These are phyloP conservation scores for Daldinia grandis DNA, from an alignment of 495 filamentous ascomycete genomes.

Conservation along the genomic window DNA sequence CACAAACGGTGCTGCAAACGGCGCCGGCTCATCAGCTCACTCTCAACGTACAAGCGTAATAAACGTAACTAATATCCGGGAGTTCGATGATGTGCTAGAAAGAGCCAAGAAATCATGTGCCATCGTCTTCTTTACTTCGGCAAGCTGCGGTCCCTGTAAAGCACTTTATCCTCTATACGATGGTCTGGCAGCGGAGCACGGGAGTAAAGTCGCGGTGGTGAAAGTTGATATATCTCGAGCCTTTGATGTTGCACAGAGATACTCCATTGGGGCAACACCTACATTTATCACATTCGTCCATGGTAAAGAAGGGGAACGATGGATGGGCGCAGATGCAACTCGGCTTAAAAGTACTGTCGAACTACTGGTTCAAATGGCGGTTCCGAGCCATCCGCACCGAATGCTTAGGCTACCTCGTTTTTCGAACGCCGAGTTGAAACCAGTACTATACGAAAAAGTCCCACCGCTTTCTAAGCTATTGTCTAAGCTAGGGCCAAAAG, in stretches of 20 bases:
- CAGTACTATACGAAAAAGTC: slow-evolving; percentile 77
- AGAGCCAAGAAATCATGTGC: slow-evolving; percentile 71
- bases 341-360: slow-evolving; percentile 76
- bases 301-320: slow-evolving; percentile 78
- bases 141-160: slow-evolving; percentile 87
- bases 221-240: slow-evolving; percentile 81
- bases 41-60: slow-evolving; percentile 49
- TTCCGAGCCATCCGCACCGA: slow-evolving; percentile 79
- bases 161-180: slow-evolving; percentile 85
- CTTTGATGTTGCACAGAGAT: slow-evolving; percentile 70
- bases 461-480: slow-evolving; percentile 87
- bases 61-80: slow-evolving; percentile 52
- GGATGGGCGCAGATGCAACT: slow-evolving; percentile 76
- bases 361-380: slow-evolving; percentile 77
- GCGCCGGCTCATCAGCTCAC: slow-evolving; percentile 39
- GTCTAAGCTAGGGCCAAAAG: slow-evolving; percentile 70
- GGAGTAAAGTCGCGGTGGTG: slow-evolving; percentile 74
- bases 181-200: slow-evolving; percentile 76
- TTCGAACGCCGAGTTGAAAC: slow-evolving; percentile 66
- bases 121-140: slow-evolving; percentile 91
- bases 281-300: slow-evolving; percentile 90
- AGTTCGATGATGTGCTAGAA: slow-evolving; percentile 68
- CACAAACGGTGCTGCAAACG: slow-evolving; percentile 35
- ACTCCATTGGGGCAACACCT: slow-evolving; percentile 78
- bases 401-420: slow-evolving; percentile 74